Evolutionary conservation across 768 basidiomycete species (phyloP), one percentile per base, ranked within the genome.

Genomic region (Pilatotrama ljubarskyi): DNA sequence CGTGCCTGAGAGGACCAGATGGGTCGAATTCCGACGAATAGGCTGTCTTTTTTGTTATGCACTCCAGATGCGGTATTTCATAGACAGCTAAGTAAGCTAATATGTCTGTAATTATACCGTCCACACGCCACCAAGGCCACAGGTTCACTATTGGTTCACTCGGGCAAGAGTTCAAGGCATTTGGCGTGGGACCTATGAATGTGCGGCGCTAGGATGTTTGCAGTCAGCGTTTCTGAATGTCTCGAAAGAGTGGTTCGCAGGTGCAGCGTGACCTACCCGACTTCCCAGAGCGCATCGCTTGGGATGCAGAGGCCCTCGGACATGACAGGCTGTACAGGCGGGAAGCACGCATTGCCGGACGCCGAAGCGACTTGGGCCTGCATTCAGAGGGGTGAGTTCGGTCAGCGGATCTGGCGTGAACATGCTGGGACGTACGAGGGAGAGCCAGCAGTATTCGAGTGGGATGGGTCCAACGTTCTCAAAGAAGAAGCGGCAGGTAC

Each of bases 401-500:
- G n/a, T n/a, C n/a, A n/a, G n/a, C n/a, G n/a, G n/a, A n/a, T n/a
- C n/a, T n/a, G n/a, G n/a, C n/a, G n/a, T n/a, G n/a, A n/a, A n/a
- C n/a, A n/a, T n/a, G n/a, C 14, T 18, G 9, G 17, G 5, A 46
- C 61, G 51, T n/a, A 61, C 65, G 46, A 68, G 54, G 3, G 58
- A 41, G 25, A 50, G 46, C 66, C 67, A 66, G 60, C 69, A 70
- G 65, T 60, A 68, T 29, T 58, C 51, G 35, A 67, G 55, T 38
- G 67, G 42, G 5, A n/a, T 7, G 25, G 60, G 55, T 24, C 59
- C 63, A 57, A 52, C 35, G 63, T 68, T 68, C 61, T 66, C 59
- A 55, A 70, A 68, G 62, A 58, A 67, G 61, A 64, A 63, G 35
- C 64, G 64, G 58, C 67, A 68, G 40, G 67, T 70, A 5, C 66